Base-by-base conservation (phyloP, 2,329 filamentous ascomycete species). In the Arthrobotrys sinensis region DNA sequence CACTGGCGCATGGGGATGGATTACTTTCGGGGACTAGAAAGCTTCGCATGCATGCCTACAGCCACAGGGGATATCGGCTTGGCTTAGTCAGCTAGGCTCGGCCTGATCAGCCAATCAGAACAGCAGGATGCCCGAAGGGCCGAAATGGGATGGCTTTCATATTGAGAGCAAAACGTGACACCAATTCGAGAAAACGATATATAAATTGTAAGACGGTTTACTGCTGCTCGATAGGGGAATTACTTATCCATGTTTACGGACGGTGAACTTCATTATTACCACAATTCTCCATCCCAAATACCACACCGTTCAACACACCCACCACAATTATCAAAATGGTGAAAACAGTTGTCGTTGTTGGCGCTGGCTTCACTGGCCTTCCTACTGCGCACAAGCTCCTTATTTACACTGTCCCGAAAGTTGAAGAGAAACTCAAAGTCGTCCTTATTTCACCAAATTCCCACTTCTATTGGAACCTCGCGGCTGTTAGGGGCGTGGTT, bases 401-500 rank as follows among this genome's bases (percentile, higher is more conserved):
- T 75, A 88, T 88, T 82, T 86, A 89, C 80, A 86, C 86, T 0
- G 84, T 83, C 52, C 85, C 84, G 0, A 84, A 84, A 53, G 82
- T 84, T 36, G 19, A 21, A 66, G 67, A 67, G 0, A 86, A 88
- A 55, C 81, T 88, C 45, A 88, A 88, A 80, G 87, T 90, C 53
- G 85, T 89, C 55, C 85, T 90, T 14, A 85, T 90, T 52, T 87
- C 36, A 48, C 83, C 89, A 87, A 89, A 86, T 80, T 86, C 85
- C 79, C 88, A 90, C 80, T 88, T 90, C 80, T 90, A 86, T 84
- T 89, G 88, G 88, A 89, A 89, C 83, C 69, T 89, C 4, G 88
- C 88, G 28, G 86, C 88, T 0, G 86, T 89, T 50, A 87, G 88
- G 55, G 88, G 87, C 82, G 86, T 90, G 79, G 83, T 89, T 53